These are phyloP conservation scores for Ophiostoma australiae DNA, from an alignment of 2,329 filamentous ascomycete genomes.

Conservation along the genomic window DNA sequence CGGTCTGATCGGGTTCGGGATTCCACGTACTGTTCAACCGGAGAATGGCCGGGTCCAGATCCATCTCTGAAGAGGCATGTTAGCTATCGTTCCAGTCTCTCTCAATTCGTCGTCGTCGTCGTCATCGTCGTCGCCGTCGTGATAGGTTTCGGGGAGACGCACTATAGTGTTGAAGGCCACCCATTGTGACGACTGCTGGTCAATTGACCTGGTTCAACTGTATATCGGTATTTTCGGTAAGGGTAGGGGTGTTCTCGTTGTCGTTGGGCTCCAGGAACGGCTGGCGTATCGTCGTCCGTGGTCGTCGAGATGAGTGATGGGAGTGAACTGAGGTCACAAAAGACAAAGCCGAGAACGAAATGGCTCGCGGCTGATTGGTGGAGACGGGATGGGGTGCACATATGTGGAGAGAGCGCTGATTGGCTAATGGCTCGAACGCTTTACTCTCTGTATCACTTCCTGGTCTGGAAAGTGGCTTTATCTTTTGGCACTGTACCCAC, in stretches of 20 bases:
- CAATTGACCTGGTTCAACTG: constrained; percentile 18
- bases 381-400: background rate
- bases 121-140: background rate
- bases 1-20: background rate
- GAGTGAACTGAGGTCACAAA: constrained; percentile 7
- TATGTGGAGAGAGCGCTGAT: background rate
- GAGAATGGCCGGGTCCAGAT: constrained; percentile 45
- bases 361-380: constrained; percentile 27
- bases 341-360: constrained; percentile 20
- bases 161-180: constrained; percentile 43
- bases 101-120: background rate
- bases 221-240: background rate
- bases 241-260: background rate
- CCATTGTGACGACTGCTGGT: constrained; percentile 38
- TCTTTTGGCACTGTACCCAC: background rate
- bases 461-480: background rate
- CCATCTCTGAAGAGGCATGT: constrained; percentile 37
- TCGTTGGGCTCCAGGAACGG: background rate
- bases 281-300: constrained; percentile 4
- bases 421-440: background rate
- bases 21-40: constrained; percentile 42
- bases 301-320: constrained; percentile 4
- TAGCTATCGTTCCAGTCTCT: background rate
- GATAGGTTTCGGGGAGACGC: constrained; percentile 24
- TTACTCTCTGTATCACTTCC: background rate